These are phyloP conservation scores for Sporobolomyces pararoseus DNA, from an alignment of 768 basidiomycete genomes.

Conservation along the genomic window DNA sequence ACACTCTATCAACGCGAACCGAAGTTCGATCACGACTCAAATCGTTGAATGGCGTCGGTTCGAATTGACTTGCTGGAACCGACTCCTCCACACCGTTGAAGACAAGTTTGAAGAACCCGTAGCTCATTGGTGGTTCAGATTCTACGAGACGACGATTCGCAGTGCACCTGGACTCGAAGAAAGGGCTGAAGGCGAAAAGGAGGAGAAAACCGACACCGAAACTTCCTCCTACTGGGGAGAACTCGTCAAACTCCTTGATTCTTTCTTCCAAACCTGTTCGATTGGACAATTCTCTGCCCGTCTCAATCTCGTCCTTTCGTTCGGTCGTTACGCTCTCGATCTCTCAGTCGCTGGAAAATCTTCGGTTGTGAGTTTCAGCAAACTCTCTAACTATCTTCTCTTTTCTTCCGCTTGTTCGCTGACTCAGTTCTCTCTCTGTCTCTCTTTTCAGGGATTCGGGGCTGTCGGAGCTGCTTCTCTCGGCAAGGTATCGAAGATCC, in stretches of 20 bases:
- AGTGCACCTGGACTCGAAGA: slow-evolving; percentile 50
- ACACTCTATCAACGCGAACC: slow-evolving; percentile 69
- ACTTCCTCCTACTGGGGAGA: slow-evolving; percentile 52
- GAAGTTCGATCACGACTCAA: slow-evolving; percentile 62
- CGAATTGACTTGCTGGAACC: slow-evolving; percentile 82
- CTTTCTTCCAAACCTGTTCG: slow-evolving; percentile 70
- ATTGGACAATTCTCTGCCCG: slow-evolving; percentile 76
- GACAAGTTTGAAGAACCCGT: slow-evolving; percentile 51
- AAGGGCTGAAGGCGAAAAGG: slow-evolving; percentile 50
- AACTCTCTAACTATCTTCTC: not conserved
- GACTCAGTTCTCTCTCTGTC: accelerated
- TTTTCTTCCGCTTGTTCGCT: not conserved
- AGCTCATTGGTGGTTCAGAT: slow-evolving; percentile 82
- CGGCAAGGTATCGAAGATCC: slow-evolving; percentile 57
- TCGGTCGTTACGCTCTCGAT: slow-evolving; percentile 49
- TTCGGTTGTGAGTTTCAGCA: slow-evolving; percentile 10
- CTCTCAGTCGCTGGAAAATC: slow-evolving; percentile 13
- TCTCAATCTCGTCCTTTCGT: slow-evolving; percentile 65
- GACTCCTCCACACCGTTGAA: slow-evolving; percentile 68
- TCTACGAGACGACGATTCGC: slow-evolving; percentile 63
- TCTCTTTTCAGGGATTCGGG: slow-evolving; percentile 17
- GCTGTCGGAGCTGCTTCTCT: slow-evolving; percentile 50
- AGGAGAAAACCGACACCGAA: slow-evolving; percentile 51
- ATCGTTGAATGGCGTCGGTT: slow-evolving; percentile 87
- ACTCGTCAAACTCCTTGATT: slow-evolving; percentile 72